Evolutionary conservation across 148 eudicot genomes (phyloP), one percentile per base, ranked within the genome.

Genomic region (Tetragonia tetragonoides): DNA sequence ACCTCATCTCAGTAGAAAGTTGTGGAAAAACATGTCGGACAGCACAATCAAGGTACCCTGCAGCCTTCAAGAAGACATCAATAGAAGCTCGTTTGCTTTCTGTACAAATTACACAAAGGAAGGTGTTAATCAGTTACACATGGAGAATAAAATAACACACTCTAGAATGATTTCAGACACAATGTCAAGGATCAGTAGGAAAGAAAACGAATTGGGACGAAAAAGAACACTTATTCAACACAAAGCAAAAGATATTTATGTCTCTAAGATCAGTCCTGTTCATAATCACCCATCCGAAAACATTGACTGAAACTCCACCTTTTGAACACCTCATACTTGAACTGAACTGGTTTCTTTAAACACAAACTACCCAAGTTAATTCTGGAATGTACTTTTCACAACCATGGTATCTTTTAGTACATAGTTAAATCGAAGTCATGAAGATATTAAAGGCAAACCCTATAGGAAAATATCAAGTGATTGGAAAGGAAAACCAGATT

Each of bases 41-140:
- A 83, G 97, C 97, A 87, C 94, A 95, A 81, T 95, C 99, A 80
- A 95, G 97, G 88, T 87, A 95, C 46, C 99, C 99, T 56, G 99
- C 99, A 69, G 99, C 99, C 87, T 91, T 93, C 59, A 95, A 79
- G 76, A 95, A 90, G 79, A 93, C 70, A 84, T 95, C 99, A 81
- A 95, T 85, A 40, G 97, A 88, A 84, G 97, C 88, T 76, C 93
- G 85, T 74, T 93, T 88, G 87, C 90, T 93, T 84, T 95, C 99
- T 95, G 93, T 79, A 53, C 73, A 54, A 79, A 67, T 70, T 60
- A 10, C 75, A 56, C 59, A 57, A 70, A 56, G n/a, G 15, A 28
- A 54, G 49, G 24, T 37, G 42, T 42, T 73, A n/a, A 62, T 49
- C 42, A 8, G 66, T 5, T 75, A 16, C 3, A 51, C 17, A 59